A percentile compares a stretch with the other conserved stretches of the same genome.
These are phyloP conservation scores for Globisporangium spinosum DNA, from an alignment of 352 stramenopile genomes.

Conservation along the genomic window DNA sequence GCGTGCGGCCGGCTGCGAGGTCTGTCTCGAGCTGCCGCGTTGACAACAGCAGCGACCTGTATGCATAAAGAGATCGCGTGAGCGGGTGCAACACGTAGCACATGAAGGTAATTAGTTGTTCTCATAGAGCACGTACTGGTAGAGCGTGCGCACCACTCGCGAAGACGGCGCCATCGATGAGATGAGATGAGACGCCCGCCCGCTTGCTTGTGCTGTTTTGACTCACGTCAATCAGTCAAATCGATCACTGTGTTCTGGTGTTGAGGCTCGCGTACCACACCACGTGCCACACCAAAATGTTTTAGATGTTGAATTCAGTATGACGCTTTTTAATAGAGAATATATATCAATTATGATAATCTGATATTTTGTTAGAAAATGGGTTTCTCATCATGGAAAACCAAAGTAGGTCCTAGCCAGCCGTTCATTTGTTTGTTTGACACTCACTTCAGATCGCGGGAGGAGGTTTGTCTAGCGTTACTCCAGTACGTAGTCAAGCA, in stretches of 20 bases:
- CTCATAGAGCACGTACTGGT: slow-evolving; percentile 24
- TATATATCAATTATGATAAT: neutral
- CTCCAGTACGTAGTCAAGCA: neutral
- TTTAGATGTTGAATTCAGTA: neutral
- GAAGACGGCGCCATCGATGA: slow-evolving; percentile 18
- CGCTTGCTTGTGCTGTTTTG: neutral
- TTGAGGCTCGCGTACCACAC: neutral
- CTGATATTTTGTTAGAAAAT: neutral
- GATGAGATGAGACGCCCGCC: no score
- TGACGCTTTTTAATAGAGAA: neutral
- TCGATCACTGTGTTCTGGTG: neutral
- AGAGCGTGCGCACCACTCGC: slow-evolving; percentile 36
- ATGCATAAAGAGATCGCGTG: neutral
- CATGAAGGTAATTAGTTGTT: no score
- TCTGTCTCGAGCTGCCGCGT: slow-evolving; percentile 52
- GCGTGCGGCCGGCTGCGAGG: slow-evolving; percentile 37
- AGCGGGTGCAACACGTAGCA: neutral
- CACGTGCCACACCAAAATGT: neutral
- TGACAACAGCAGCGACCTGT: slow-evolving; percentile 52
- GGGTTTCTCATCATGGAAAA: neutral
- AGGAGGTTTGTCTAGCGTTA: neutral
- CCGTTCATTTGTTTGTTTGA: neutral
- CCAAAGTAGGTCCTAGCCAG: neutral
- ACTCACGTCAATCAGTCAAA: neutral
- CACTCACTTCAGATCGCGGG: neutral